phyloP scores from a whole-genome alignment of 768 basidiomycete species.

The Mycena maculata region DNA sequence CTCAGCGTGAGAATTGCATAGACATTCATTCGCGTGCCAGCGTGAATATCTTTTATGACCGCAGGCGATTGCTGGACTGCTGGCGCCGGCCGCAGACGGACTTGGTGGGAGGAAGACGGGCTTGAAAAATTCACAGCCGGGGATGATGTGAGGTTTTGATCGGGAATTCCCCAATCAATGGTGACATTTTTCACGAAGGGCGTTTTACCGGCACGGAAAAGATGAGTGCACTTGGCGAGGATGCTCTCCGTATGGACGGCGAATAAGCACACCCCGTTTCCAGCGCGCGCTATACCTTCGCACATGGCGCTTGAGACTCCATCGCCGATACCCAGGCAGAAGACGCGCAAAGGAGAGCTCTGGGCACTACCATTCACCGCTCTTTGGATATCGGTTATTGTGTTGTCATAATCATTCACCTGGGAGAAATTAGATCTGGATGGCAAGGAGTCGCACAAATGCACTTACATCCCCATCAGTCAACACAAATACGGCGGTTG shows the following conservation, averaged over 20 bases:
- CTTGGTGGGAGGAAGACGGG: slow-evolving; percentile 30
- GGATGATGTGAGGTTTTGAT: slow-evolving; percentile 35
- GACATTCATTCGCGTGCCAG: slow-evolving; percentile 49
- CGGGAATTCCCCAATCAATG: slow-evolving; percentile 62
- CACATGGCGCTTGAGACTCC: slow-evolving; percentile 62
- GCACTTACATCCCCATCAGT: slow-evolving; percentile 65
- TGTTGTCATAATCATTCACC: slow-evolving; percentile 36
- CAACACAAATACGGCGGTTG: slow-evolving; percentile 65
- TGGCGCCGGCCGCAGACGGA: slow-evolving; percentile 43
- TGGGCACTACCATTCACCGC: slow-evolving; percentile 48
- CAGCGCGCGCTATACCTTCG: slow-evolving; percentile 64
- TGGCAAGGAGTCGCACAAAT: background rate
- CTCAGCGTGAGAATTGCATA: slow-evolving; percentile 48
- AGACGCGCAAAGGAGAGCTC: slow-evolving; percentile 58
- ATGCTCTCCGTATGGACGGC: slow-evolving; percentile 60
- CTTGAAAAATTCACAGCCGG: slow-evolving; percentile 35
- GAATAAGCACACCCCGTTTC: slow-evolving; percentile 62
- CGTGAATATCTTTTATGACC: slow-evolving; percentile 47
- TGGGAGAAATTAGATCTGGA: slow-evolving; percentile 15
- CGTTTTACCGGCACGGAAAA: slow-evolving; percentile 64
- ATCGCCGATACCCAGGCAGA: slow-evolving; percentile 68
- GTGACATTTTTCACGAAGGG: slow-evolving; percentile 57
- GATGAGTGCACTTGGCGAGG: slow-evolving; percentile 57
- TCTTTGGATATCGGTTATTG: slow-evolving; percentile 39
- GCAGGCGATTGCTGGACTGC: slow-evolving; percentile 51